These are phyloP conservation scores for Pezicula radicicola DNA, from an alignment of 2,329 filamentous ascomycete species.

Conservation along the genomic window DNA sequence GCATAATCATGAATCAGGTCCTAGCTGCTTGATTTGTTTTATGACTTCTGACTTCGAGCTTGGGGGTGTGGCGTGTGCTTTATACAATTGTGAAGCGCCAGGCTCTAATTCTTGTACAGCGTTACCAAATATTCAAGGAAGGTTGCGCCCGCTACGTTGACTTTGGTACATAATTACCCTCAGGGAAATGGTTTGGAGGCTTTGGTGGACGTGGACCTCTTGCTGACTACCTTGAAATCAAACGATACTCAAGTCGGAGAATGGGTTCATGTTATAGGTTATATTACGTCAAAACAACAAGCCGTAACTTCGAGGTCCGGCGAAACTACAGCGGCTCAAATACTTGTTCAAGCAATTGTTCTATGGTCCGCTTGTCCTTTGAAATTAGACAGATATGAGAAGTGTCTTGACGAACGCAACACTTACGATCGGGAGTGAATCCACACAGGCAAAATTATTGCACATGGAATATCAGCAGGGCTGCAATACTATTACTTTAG, in stretches of 20 bases:
- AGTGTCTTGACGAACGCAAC: slow-evolving; percentile 13
- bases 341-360: slow-evolving; percentile 68
- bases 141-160: slow-evolving; percentile 52
- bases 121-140: slow-evolving; percentile 54
- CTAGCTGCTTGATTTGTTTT: background rate
- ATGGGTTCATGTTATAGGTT: slow-evolving; percentile 89
- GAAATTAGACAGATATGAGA: slow-evolving; percentile 69
- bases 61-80: background rate
- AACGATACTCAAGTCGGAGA: slow-evolving; percentile 69
- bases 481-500: too few relatives aligned
- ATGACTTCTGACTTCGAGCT: background rate
- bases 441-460: too few relatives aligned
- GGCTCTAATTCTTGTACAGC: slow-evolving; percentile 33
- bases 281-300: slow-evolving; percentile 45
- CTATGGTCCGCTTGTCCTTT: slow-evolving; percentile 76
- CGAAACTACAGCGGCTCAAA: slow-evolving; percentile 30
- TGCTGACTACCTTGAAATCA: slow-evolving; percentile 62
- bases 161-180: slow-evolving; percentile 66
- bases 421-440: background rate
- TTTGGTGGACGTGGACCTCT: slow-evolving; percentile 66
- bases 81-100: too few relatives aligned
- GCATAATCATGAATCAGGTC: too few relatives aligned
- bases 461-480: too few relatives aligned
- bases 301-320: slow-evolving; percentile 1
- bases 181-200: slow-evolving; percentile 43